Base-by-base conservation (phyloP, 164 flowering plant genomes). In the Kingdonia uniflora region DNA sequence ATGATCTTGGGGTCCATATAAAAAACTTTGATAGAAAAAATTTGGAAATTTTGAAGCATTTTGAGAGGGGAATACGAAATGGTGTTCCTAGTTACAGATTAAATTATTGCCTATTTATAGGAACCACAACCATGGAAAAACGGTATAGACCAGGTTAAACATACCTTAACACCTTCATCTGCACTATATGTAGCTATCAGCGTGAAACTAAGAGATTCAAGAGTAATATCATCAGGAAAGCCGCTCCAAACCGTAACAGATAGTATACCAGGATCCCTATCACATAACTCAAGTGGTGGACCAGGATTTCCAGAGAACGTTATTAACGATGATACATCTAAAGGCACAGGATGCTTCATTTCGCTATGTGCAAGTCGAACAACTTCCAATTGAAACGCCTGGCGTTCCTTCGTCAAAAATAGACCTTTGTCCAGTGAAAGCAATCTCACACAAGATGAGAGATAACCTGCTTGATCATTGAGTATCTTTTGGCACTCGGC, bases 181-280 rank as follows among this genome's bases (percentile, higher is more conserved):
- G 81, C 78, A 71, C 76, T 80, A 68, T 63, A 67, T 40, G 87
- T 84, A 33, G 94, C 89, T 55, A 64, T 74, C 58, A 92, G 72
- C 23, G 95, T 85, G 42, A 92, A 82, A 69, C 79, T 86, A 5
- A 92, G 82, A 35, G 91, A 80, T 51, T 92, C 97, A 59, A 92
- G 95, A 56, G 84, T 77, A 54, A 92, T 92, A 66, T 86, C 91
- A 79, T 88, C 97, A 52, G 99, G 99, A 75, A 92, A 92, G 62
- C 95, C 99, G 74, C 99, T 88, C 99, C 96, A 92, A 21, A 92
- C 76, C 59, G 79, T 80, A 11, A 92, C 96, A 53, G 89, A 81
- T 15, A 92, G 71, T 49, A 78, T 72, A 60, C 99, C 92, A 58
- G 99, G 95, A 68, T 92, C 99, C 46, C 94, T 87, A 75, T 88